These are phyloP conservation scores for Bondarzewia mesenterica DNA, from an alignment of 1,284 basidiomycete species.

Conservation along the genomic window DNA sequence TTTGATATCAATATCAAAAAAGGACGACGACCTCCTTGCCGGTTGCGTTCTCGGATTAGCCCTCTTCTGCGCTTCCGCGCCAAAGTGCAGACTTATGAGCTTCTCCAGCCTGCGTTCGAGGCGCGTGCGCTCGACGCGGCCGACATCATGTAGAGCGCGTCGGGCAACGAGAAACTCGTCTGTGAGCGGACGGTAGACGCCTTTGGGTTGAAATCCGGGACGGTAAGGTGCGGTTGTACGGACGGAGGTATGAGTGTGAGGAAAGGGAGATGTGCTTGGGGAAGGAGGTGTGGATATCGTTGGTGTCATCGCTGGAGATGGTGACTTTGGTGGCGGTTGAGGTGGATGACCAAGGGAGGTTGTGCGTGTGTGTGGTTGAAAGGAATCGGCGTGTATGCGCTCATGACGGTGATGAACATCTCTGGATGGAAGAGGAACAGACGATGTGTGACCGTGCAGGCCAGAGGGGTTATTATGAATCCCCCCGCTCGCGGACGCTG, in stretches of 20 bases:
- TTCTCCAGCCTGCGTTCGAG: constrained; percentile 80
- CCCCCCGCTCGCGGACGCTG: not conserved
- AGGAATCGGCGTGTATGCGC: constrained; percentile 10
- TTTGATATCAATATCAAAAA: constrained; percentile 55
- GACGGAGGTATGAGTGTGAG: constrained; percentile 10
- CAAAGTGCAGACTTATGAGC: constrained; percentile 76
- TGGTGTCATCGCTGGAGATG: constrained; percentile 6
- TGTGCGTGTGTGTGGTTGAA: constrained; percentile 3
- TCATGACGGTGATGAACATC: constrained; percentile 14
- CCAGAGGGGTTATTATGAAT: not conserved
- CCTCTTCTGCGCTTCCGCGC: constrained; percentile 15
- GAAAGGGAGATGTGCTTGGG: not conserved
- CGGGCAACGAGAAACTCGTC: constrained; percentile 70
- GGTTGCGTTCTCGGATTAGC: constrained; percentile 15
- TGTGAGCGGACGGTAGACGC: constrained; percentile 63
- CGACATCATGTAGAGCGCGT: constrained; percentile 44
- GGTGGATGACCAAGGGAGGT: not conserved
- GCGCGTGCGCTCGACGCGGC: constrained; percentile 71
- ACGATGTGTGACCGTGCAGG: not conserved
- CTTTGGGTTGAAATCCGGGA: constrained; percentile 77
- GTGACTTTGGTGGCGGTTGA: constrained; percentile 1
- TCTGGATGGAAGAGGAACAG: constrained; percentile 7
- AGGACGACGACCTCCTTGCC: constrained; percentile 46
- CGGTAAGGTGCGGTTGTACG: constrained; percentile 54
- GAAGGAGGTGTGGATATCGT: constrained; percentile 15